Evolutionary conservation across 805 yeast species (phyloP), one percentile per base, ranked within the genome.

Genomic region (Candida cerambycidarum): DNA sequence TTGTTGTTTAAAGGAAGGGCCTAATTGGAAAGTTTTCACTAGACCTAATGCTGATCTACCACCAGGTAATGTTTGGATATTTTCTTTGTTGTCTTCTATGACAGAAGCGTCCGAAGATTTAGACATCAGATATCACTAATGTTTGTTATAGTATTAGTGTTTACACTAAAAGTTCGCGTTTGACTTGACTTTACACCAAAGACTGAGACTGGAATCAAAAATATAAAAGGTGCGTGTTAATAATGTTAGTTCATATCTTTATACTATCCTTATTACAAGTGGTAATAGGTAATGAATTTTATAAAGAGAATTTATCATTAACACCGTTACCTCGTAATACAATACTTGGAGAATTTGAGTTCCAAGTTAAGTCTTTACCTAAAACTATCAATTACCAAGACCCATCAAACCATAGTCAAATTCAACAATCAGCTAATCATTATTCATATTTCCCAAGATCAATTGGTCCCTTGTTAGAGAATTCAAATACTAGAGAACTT

Each of bases 371-470:
- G 42, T 85, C 95, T 12, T 76, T 78, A 24, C 64, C 62, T 42
- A 41, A 46, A 23, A 24, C 37, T 60, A 47, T 51, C 58, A 42
- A 2, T 46, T 55, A 44, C 24, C 40, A 29, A 21, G 32, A 32
- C 16, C 24, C 32, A 4, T 17, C 15, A 3, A 40, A 27, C 12
- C 31, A 32, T 11, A 13, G 25, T 12, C 24, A 28, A 3, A 5
- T 18, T 2, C 5, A 28, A 15, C 36, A 19, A 14, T 13, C 41
- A 40, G 12, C 32, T 31, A n/a, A 34, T 6, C 87, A 83, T 54
- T 83, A 81, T 56, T 77, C 78, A 4, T 75, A 78, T 13, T 90
- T 93, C 54, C 97, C 99, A 0, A 78, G 85, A 46, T 71, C 89
- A 1, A 65, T 93, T 7, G 92, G 89, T 3, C 93, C 95, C 21